phyloP scores from a whole-genome alignment of 257 asterid species.

The Haberlea rhodopensis region DNA sequence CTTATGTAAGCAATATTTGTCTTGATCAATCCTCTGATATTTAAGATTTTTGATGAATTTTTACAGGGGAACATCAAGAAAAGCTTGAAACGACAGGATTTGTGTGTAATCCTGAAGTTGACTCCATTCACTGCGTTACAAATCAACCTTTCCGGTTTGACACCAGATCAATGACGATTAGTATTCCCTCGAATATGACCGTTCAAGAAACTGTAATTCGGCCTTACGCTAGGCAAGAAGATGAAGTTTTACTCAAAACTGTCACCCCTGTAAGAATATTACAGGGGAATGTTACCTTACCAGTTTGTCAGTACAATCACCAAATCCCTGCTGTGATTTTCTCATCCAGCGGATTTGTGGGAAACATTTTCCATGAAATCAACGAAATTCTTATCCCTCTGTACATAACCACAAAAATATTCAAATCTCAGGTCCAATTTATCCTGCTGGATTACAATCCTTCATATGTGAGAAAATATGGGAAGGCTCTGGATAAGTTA shows the following conservation, averaged over 20 bases:
- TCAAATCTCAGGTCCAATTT: conserved; percentile 45
- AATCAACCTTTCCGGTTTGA: conserved; percentile 39
- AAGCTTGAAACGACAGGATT: conserved; percentile 47
- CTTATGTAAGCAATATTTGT: too few species aligned
- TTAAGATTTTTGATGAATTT: neutral
- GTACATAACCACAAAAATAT: conserved; percentile 54
- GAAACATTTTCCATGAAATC: conserved; percentile 80
- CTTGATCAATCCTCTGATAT: neutral
- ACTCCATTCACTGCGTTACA: conserved; percentile 52
- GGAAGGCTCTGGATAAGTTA: conserved; percentile 38
- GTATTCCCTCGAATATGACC: conserved; percentile 30
- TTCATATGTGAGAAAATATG: conserved; percentile 51
- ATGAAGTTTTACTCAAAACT: conserved; percentile 28
- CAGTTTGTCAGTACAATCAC: conserved; percentile 42
- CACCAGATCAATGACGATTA: conserved; percentile 41
- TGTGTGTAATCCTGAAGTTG: conserved; percentile 31
- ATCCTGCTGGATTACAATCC: conserved; percentile 56
- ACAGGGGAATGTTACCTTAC: conserved; percentile 31
- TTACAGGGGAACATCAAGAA: conserved; percentile 42
- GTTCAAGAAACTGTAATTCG: conserved; percentile 30
- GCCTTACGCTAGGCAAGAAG: conserved; percentile 68
- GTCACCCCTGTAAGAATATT: conserved; percentile 47
- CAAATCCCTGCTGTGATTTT: conserved; percentile 68
- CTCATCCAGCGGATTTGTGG: conserved; percentile 77
- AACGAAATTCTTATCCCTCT: conserved; percentile 77